Percentiles rank a stretch among this genome's conserved stretches.
Evolutionary conservation across 441 rosid genomes (phyloP).

Genomic region (Biscutella laevigata): DNA sequence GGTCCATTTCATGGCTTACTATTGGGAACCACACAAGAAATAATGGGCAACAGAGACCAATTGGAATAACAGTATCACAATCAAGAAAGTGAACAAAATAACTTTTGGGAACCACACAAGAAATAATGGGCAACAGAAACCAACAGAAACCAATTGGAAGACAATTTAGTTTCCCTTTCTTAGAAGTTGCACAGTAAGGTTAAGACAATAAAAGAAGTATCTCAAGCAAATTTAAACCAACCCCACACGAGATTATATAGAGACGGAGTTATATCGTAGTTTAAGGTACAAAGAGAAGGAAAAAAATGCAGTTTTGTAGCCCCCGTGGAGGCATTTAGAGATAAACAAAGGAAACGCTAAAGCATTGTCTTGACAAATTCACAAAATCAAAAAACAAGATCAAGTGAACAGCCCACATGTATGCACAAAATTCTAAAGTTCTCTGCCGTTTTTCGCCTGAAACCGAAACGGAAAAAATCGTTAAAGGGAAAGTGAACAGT

Average conservation of each 20-base stretch:
- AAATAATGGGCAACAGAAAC: too few species aligned
- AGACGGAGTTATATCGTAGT: background rate
- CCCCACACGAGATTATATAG: background rate
- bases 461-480: conserved; percentile 6
- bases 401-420: background rate
- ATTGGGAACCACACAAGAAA: background rate
- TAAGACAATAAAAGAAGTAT: background rate
- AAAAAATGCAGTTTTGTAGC: too few species aligned
- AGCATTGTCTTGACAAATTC: background rate
- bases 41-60: background rate
- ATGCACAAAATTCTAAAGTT: background rate
- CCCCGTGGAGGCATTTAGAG: too few species aligned
- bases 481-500: conserved; percentile 5
- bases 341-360: too few species aligned
- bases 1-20: background rate
- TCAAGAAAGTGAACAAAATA: background rate
- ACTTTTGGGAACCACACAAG: background rate
- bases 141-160: too few species aligned
- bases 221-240: conserved; percentile 1
- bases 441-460: background rate
- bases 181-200: conserved; percentile 7
- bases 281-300: too few species aligned
- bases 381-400: background rate
- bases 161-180: background rate
- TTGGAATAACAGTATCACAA: background rate